These are phyloP conservation scores for Pachysolen tannophilus DNA, from an alignment of 805 yeast species.

Conservation along the genomic window DNA sequence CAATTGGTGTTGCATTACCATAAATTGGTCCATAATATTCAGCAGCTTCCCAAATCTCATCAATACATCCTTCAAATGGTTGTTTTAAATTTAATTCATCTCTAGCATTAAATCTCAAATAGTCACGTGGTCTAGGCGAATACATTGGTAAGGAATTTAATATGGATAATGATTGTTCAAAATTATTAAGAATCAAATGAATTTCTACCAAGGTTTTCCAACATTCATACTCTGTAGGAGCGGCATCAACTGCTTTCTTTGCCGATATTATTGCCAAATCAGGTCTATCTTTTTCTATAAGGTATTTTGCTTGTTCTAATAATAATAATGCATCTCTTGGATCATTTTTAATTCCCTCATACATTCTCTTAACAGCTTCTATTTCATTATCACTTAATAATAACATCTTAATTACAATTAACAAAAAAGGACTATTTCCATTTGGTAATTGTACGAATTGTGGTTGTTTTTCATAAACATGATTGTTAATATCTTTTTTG, in stretches of 20 bases:
- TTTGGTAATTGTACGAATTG: too few species aligned
- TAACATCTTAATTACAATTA: conserved; percentile 34
- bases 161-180: conserved; percentile 51
- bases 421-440: conserved; percentile 18
- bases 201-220: conserved; percentile 63
- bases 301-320: conserved; percentile 55
- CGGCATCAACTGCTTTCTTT: conserved; percentile 47
- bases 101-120: conserved; percentile 33
- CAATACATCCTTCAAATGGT: conserved; percentile 46
- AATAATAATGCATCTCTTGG: conserved; percentile 54
- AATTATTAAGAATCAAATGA: conserved; percentile 49
- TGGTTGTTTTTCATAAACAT: too few species aligned
- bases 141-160: conserved; percentile 74
- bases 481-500: conserved; percentile 10
- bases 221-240: conserved; percentile 70
- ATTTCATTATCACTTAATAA: conserved; percentile 35
- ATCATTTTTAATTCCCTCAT: conserved; percentile 27
- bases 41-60: conserved; percentile 37
- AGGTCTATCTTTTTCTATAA: conserved; percentile 44
- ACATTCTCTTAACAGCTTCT: conserved; percentile 37
- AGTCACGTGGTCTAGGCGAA: conserved; percentile 36
- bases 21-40: conserved; percentile 23
- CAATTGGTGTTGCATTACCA: conserved; percentile 25
- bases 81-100: conserved; percentile 38
- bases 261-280: conserved; percentile 55